Evolutionary conservation across 2,329 filamentous ascomycete genomes (phyloP).

Genomic region (Didymella glomerata): DNA sequence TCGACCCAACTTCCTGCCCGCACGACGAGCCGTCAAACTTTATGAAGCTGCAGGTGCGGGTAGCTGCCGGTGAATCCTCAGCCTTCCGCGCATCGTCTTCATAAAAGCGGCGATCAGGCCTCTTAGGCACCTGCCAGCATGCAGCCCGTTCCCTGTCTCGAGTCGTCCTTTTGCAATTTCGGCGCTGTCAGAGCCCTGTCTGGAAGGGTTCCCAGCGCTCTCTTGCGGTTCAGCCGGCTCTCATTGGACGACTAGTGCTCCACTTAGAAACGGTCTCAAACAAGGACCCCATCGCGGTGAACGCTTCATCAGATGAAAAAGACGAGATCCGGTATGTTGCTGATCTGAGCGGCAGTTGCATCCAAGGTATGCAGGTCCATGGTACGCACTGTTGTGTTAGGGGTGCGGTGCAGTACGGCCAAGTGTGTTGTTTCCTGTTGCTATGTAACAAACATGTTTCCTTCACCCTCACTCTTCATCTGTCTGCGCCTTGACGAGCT

Average conservation of each 20-base stretch:
- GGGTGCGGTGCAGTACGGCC: constrained; percentile 8
- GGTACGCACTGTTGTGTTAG: constrained; percentile 14
- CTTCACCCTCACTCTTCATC: constrained; percentile 15
- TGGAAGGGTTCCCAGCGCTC: constrained; percentile 21
- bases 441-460: constrained; percentile 16
- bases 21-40: background rate
- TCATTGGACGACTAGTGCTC: constrained; percentile 28
- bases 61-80: constrained; percentile 22
- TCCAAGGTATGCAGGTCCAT: constrained; percentile 14
- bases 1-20: background rate
- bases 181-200: constrained; percentile 23
- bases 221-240: background rate
- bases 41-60: constrained; percentile 17
- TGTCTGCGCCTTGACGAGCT: constrained; percentile 34
- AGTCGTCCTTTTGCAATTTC: constrained; percentile 24
- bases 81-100: constrained; percentile 16
- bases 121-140: constrained; percentile 14
- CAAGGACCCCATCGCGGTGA: constrained; percentile 13
- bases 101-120: constrained; percentile 14
- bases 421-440: background rate
- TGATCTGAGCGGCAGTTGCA: constrained; percentile 20
- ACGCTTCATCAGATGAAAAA: constrained; percentile 26
- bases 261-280: constrained; percentile 23
- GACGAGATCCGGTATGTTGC: constrained; percentile 9
- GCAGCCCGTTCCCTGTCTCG: constrained; percentile 10